Percentiles rank a stretch among this genome's conserved stretches.
These are phyloP conservation scores for Gyrodon lividus DNA, from an alignment of 768 basidiomycete species.

Conservation along the genomic window DNA sequence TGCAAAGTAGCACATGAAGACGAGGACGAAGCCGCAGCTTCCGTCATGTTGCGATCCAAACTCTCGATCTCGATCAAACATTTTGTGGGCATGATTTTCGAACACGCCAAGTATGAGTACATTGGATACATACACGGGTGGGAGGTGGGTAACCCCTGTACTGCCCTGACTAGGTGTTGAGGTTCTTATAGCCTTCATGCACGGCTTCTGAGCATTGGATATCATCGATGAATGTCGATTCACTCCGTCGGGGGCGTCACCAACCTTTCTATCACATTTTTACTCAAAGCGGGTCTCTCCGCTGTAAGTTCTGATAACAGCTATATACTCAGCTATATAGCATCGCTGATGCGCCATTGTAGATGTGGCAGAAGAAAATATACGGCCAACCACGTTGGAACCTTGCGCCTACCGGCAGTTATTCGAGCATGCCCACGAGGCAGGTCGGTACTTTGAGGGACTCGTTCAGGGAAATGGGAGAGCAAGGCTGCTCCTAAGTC, in stretches of 20 bases:
- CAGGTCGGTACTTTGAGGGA: constrained; percentile 40
- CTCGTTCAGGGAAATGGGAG: constrained; percentile 23
- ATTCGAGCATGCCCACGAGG: constrained; percentile 23
- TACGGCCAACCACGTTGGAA: constrained; percentile 20
- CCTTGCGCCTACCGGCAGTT: constrained; percentile 21
- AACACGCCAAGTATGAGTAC: constrained; percentile 40
- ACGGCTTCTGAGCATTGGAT: constrained; percentile 45
- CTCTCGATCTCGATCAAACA: constrained; percentile 30
- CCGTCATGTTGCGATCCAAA: constrained; percentile 27
- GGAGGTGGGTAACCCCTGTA: constrained; percentile 38
- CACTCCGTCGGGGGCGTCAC: constrained; percentile 38
- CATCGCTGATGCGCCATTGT: constrained; percentile 3
- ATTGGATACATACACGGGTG: constrained; percentile 47
- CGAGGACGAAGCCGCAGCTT: constrained; percentile 30
- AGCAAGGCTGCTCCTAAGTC: constrained; percentile 41
- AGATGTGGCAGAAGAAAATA: constrained; percentile 40
- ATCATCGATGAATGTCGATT: constrained; percentile 40
- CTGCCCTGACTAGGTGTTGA: not conserved
- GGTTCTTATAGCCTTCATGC: constrained; percentile 31
- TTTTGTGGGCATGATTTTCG: constrained; percentile 52
- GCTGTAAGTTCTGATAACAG: constrained; percentile 33
- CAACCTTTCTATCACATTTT: constrained; percentile 52
- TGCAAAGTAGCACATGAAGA: constrained; percentile 32
- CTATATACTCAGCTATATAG: not conserved
- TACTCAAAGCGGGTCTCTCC: constrained; percentile 32